Conservation (phyloP, 1,139 yeast species). For the Schwanniomyces etchellsii region DNA sequence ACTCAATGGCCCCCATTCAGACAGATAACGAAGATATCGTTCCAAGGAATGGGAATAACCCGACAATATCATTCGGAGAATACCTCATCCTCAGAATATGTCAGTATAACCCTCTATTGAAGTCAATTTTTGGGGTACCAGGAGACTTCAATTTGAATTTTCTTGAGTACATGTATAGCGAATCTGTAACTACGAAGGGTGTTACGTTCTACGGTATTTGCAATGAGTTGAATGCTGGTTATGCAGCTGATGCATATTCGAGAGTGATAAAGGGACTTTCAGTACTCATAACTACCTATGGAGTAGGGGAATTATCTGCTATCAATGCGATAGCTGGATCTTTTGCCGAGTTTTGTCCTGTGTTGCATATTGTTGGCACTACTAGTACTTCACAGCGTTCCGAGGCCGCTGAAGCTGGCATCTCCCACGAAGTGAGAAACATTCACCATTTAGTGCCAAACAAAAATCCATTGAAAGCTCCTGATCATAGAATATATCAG, state of each 20-base stretch:
- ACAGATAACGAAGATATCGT: too few species aligned
- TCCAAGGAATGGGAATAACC: too few species aligned
- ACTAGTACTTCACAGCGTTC: slow-evolving; percentile 42
- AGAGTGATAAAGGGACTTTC: slow-evolving; percentile 42
- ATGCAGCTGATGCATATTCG: slow-evolving; percentile 77
- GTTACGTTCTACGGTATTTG: slow-evolving; percentile 26
- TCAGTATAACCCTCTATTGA: slow-evolving; percentile 31
- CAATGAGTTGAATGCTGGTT: slow-evolving; percentile 46
- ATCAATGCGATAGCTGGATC: slow-evolving; percentile 82
- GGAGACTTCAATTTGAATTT: slow-evolving; percentile 38
- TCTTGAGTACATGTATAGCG: too few species aligned
- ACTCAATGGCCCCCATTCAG: too few species aligned
- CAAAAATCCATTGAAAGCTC: slow-evolving; percentile 38
- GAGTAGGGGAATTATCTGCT: slow-evolving; percentile 86
- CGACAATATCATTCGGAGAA: too few species aligned
- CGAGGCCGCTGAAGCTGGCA: slow-evolving; percentile 18
- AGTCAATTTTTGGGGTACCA: slow-evolving; percentile 34
- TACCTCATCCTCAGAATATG: slow-evolving; percentile 30
- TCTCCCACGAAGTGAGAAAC: slow-evolving; percentile 17
- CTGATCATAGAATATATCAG: too few species aligned
- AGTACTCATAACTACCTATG: slow-evolving; percentile 59
- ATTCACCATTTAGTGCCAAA: slow-evolving; percentile 70
- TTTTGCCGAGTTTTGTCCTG: slow-evolving; percentile 72
- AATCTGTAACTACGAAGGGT: slow-evolving; percentile 21
- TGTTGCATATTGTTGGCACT: slow-evolving; percentile 86